phyloP scores from a whole-genome alignment of 2,329 filamentous ascomycete genomes.

The Thermomyces lanuginosus region DNA sequence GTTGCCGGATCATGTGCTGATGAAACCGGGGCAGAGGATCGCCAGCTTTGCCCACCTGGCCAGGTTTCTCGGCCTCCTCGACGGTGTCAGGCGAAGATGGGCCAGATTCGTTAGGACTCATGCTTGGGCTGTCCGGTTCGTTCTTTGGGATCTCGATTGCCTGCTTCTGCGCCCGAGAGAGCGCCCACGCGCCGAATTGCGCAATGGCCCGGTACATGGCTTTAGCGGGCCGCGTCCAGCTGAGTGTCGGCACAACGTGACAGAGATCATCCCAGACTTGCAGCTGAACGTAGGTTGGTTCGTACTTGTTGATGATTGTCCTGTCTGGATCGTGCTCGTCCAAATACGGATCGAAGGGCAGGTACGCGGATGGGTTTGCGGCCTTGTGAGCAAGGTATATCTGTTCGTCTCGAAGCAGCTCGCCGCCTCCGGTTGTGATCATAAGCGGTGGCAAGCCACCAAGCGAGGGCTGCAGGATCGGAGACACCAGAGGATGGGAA shows the following conservation, averaged over 20 bases:
- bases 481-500: conserved; percentile 76
- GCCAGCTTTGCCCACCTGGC: conserved; percentile 65
- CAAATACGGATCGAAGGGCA: conserved; percentile 48
- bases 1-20: conserved; percentile 81
- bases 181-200: conserved; percentile 83
- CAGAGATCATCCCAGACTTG: conserved; percentile 95
- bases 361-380: conserved; percentile 63
- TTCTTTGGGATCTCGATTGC: conserved; percentile 70
- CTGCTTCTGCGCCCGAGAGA: conserved; percentile 64
- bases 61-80: conserved; percentile 7
- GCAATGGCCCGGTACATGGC: conserved; percentile 87
- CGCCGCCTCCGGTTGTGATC: conserved; percentile 73
- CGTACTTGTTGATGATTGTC: conserved; percentile 45
- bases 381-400: conserved; percentile 92
- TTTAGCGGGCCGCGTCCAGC: conserved; percentile 89
- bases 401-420: conserved; percentile 83
- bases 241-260: conserved; percentile 82
- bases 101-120: conserved; percentile 11
- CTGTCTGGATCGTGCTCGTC: conserved; percentile 44
- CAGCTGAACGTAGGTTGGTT: conserved; percentile 77
- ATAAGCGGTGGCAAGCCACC: conserved; percentile 79
- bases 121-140: conserved; percentile 55
- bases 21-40: conserved; percentile 66
- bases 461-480: conserved; percentile 70
- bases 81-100: conserved; percentile 9